A percentile compares a stretch with the other conserved stretches of the same genome.
phyloP scores from a whole-genome alignment of 2,329 filamentous ascomycete genomes.

The Claviceps paspali region DNA sequence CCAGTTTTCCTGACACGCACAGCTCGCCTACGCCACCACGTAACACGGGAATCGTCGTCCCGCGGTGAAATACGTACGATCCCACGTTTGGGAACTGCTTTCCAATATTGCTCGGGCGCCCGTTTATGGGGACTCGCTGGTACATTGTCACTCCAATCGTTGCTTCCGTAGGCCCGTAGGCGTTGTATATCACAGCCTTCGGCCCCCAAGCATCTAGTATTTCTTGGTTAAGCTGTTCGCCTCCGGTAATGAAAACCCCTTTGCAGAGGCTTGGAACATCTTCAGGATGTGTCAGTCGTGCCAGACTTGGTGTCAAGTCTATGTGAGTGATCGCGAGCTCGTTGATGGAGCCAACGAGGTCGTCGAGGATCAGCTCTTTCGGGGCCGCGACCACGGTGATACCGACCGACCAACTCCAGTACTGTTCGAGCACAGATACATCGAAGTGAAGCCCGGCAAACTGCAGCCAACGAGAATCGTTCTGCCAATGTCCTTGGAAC shows the following conservation, averaged over 20 bases:
- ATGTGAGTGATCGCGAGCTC: slow-evolving; percentile 71
- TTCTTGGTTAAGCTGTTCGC: slow-evolving; percentile 76
- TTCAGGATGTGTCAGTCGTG: slow-evolving; percentile 59
- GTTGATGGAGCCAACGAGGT: slow-evolving; percentile 59
- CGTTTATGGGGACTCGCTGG: slow-evolving; percentile 60
- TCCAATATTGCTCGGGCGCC: slow-evolving; percentile 78
- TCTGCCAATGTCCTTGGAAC: slow-evolving; percentile 60
- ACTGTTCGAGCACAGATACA: slow-evolving; percentile 84
- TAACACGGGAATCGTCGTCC: slow-evolving; percentile 55
- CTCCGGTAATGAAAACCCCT: slow-evolving; percentile 87
- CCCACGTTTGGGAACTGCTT: slow-evolving; percentile 78
- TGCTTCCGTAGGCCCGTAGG: slow-evolving; percentile 81
- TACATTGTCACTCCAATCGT: slow-evolving; percentile 90
- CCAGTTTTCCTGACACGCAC: slow-evolving; percentile 72
- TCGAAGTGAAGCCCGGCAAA: slow-evolving; percentile 94
- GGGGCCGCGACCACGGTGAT: slow-evolving; percentile 73
- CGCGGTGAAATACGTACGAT: slow-evolving; percentile 58
- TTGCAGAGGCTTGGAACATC: slow-evolving; percentile 66
- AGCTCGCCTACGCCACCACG: slow-evolving; percentile 73
- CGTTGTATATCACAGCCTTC: slow-evolving; percentile 73
- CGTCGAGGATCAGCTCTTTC: slow-evolving; percentile 71
- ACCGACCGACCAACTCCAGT: slow-evolving; percentile 88
- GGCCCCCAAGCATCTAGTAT: slow-evolving; percentile 78
- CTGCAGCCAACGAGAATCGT: slow-evolving; percentile 67
- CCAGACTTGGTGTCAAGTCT: slow-evolving; percentile 78